phyloP scores from a whole-genome alignment of 148 eudicot genomes.

The Silene latifolia region DNA sequence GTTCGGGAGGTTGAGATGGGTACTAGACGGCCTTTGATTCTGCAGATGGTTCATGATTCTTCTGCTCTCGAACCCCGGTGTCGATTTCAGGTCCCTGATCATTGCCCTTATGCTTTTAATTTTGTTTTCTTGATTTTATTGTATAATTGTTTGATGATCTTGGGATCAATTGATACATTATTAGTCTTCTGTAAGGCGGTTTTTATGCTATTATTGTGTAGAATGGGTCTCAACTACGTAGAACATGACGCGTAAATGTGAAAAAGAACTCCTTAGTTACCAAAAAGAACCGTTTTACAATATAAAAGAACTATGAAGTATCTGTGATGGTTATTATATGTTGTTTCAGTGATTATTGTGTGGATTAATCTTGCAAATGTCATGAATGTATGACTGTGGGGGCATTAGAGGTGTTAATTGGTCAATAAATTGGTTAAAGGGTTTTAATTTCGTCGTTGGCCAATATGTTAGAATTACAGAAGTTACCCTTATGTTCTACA shows the following conservation, averaged over 20 bases:
- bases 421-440: neutral
- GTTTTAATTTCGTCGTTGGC: neutral
- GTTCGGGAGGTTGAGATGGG: conserved; percentile 98
- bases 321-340: too few relatives aligned
- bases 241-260: too few relatives aligned
- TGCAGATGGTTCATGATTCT: conserved; percentile 93
- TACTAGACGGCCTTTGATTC: conserved; percentile 80
- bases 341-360: too few relatives aligned
- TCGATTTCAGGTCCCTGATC: conserved; percentile 66
- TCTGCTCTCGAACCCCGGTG: conserved; percentile 80
- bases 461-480: neutral
- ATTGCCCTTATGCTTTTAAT: neutral
- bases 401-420: neutral
- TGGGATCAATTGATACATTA: neutral
- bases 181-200: too few relatives aligned
- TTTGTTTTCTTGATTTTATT: neutral
- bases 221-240: too few relatives aligned
- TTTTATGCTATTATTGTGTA: too few relatives aligned
- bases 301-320: too few relatives aligned
- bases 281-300: too few relatives aligned
- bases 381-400: neutral
- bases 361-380: neutral
- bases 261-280: too few relatives aligned
- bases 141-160: neutral
- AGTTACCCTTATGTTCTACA: neutral